Evolutionary conservation across 192 early-diverging fungal genomes (phyloP).

Genomic region (Anaeromyces robustus): DNA sequence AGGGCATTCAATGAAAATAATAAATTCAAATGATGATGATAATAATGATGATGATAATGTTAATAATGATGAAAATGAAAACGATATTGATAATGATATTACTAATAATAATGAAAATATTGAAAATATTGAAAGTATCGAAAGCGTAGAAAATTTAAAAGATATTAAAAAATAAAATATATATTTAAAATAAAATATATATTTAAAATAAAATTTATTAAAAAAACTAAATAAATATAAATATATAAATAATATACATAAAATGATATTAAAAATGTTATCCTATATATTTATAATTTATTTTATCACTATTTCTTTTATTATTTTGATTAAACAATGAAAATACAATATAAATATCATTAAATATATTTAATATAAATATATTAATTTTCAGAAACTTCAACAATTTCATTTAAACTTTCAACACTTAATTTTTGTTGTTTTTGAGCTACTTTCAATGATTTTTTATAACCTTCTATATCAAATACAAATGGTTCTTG

Average conservation of each 20-base stretch:
- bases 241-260: no score
- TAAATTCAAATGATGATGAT: neutral
- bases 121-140: neutral
- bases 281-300: no score
- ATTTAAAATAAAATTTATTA: no score
- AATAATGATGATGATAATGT: neutral
- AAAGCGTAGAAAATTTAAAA: no score
- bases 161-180: neutral
- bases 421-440: neutral
- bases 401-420: neutral
- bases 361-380: no score
- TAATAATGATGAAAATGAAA: constrained; percentile 8
- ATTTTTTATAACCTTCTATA: neutral
- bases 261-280: no score
- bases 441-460: neutral
- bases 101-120: neutral
- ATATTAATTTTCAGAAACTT: neutral
- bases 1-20: neutral
- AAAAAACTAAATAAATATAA: no score
- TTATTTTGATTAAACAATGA: no score
- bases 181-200: no score
- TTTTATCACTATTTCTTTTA: no score
- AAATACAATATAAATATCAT: no score
- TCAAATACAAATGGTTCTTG: neutral
- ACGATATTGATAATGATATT: constrained; percentile 9